A percentile compares a stretch with the other conserved stretches of the same genome.
phyloP scores from a whole-genome alignment of 2,329 filamentous ascomycete species.

The Macrophomina pseudophaseolina region DNA sequence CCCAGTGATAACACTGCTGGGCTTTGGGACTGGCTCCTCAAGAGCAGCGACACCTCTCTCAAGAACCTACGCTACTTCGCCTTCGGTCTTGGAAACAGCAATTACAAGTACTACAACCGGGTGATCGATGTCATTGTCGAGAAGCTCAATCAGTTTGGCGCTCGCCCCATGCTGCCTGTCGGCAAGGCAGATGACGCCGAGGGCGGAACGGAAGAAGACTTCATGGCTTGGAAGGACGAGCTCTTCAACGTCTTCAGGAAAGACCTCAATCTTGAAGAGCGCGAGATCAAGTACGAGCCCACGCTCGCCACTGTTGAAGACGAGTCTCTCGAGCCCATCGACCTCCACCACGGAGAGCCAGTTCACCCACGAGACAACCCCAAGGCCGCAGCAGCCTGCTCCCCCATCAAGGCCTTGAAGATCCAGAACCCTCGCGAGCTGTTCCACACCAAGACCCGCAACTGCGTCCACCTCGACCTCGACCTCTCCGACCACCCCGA shows the following conservation, averaged over 20 bases:
- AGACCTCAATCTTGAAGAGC: slow-evolving; percentile 40
- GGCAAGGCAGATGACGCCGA: slow-evolving; percentile 49
- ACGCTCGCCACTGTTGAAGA: slow-evolving; percentile 34
- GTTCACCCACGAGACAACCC: slow-evolving; percentile 8
- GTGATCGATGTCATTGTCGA: slow-evolving; percentile 46
- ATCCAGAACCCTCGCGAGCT: slow-evolving; percentile 42
- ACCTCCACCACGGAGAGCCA: slow-evolving; percentile 35
- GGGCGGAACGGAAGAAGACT: slow-evolving; percentile 52
- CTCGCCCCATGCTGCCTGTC: slow-evolving; percentile 38
- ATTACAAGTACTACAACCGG: slow-evolving; percentile 54
- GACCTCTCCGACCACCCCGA: slow-evolving; percentile 43
- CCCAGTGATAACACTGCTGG: slow-evolving; percentile 45
- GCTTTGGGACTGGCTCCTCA: slow-evolving; percentile 43
- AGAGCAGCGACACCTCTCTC: slow-evolving; percentile 31
- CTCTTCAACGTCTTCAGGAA: slow-evolving; percentile 40
- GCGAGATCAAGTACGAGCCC: slow-evolving; percentile 42
- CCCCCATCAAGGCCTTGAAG: slow-evolving; percentile 39
- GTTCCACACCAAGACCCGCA: slow-evolving; percentile 42
- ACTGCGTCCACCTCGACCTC: slow-evolving; percentile 50
- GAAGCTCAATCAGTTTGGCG: slow-evolving; percentile 41
- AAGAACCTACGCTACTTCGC: slow-evolving; percentile 46
- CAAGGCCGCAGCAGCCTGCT: slow-evolving; percentile 36
- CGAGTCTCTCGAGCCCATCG: slow-evolving; percentile 32
- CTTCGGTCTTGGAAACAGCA: slow-evolving; percentile 54
- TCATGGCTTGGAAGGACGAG: slow-evolving; percentile 49